Evolutionary conservation across 306 rosid species (phyloP).

Genomic region (Cucumis cinereus): DNA sequence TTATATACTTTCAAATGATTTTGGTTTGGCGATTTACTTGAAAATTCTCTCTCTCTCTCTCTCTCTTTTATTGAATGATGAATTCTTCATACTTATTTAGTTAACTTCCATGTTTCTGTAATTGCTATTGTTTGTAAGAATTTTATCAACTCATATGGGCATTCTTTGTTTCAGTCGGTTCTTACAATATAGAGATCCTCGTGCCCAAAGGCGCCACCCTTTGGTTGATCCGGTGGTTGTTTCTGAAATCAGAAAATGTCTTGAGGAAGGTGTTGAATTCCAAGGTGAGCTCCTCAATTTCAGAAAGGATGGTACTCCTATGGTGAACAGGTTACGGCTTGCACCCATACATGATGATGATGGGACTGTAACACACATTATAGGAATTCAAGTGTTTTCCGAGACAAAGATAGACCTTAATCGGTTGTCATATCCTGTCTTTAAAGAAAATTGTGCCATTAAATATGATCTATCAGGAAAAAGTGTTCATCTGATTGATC

Average conservation of each 20-base stretch:
- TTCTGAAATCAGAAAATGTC: slow-evolving; percentile 87
- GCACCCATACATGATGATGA: slow-evolving; percentile 75
- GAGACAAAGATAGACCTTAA: slow-evolving; percentile 79
- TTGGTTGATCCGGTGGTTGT: slow-evolving; percentile 95
- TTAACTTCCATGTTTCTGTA: neutral
- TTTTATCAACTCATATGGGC: neutral
- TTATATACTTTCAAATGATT: neutral
- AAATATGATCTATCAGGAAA: slow-evolving; percentile 31
- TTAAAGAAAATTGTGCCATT: slow-evolving; percentile 55
- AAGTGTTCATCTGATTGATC: slow-evolving; percentile 27
- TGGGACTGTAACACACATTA: slow-evolving; percentile 73
- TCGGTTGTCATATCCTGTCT: slow-evolving; percentile 77
- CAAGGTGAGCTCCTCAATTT: slow-evolving; percentile 92
- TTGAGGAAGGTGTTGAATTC: slow-evolving; percentile 76
- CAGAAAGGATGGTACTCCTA: slow-evolving; percentile 83
- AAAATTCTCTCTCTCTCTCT: neutral
- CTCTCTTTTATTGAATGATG: neutral
- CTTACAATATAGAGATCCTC: slow-evolving; percentile 87
- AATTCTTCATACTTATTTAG: neutral
- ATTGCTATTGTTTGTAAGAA: neutral
- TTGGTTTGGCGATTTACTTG: neutral
- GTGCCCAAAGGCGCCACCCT: slow-evolving; percentile 90
- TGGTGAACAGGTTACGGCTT: slow-evolving; percentile 73
- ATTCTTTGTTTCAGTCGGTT: slow-evolving; percentile 60
- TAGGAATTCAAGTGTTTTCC: slow-evolving; percentile 78